Evolutionary conservation across 2,329 filamentous ascomycete species (phyloP).

Genomic region (Intubia oerlemansii): DNA sequence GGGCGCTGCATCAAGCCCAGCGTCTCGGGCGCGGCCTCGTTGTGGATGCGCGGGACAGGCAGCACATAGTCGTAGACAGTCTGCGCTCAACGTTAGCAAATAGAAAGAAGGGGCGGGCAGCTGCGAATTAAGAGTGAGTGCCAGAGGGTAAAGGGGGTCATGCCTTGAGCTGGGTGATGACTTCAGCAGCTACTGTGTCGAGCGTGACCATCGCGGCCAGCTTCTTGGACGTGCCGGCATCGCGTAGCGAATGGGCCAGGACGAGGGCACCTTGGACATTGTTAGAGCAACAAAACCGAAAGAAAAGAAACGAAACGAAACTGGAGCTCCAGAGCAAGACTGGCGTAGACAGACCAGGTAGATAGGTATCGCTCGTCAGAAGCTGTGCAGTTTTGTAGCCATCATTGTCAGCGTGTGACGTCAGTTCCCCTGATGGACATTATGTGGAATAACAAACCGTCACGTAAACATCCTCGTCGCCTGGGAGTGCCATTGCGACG

Average conservation of each 20-base stretch:
- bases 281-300: neutral
- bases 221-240: constrained; percentile 72
- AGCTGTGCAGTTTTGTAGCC: too few relatives aligned
- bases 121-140: too few relatives aligned
- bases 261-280: constrained; percentile 52
- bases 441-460: too few relatives aligned
- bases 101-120: neutral
- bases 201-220: constrained; percentile 67
- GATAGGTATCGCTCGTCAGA: constrained; percentile 75
- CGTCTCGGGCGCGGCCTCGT: constrained; percentile 49
- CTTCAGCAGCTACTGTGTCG: constrained; percentile 54
- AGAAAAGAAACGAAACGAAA: neutral
- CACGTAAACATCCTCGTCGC: constrained; percentile 30
- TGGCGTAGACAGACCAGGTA: constrained; percentile 79
- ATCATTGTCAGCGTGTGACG: too few relatives aligned
- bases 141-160: constrained; percentile 21
- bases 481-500: constrained; percentile 19
- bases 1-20: constrained; percentile 79
- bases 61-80: constrained; percentile 75
- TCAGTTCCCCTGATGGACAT: too few relatives aligned
- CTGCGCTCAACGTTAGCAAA: constrained; percentile 20
- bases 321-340: too few relatives aligned
- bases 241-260: constrained; percentile 80
- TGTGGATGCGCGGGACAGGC: constrained; percentile 61
- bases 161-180: constrained; percentile 62